phyloP scores from a whole-genome alignment of 1,284 basidiomycete genomes.

The Malassezia yamatoensis region DNA sequence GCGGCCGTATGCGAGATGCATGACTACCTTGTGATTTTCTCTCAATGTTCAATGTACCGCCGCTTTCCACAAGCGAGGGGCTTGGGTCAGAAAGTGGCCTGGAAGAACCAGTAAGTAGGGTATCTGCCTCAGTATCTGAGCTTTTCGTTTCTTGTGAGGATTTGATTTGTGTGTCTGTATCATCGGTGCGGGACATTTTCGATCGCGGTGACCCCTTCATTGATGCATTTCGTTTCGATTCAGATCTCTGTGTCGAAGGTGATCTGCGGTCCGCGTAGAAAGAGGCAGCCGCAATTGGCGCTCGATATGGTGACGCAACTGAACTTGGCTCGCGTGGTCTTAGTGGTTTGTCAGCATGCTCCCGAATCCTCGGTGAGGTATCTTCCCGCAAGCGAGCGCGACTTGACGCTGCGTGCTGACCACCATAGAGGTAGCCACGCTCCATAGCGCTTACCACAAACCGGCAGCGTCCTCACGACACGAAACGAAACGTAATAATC shows the following conservation, averaged over 20 bases:
- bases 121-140: not conserved
- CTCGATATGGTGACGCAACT: conserved; percentile 10
- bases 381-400: not conserved
- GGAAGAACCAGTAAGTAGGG: not conserved
- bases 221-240: no score
- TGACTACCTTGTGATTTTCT: not conserved
- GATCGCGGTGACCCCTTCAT: no score
- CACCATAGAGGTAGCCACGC: conserved; percentile 7
- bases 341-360: conserved; percentile 4
- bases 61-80: no score
- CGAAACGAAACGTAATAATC: not conserved
- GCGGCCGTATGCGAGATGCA: not conserved
- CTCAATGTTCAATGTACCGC: no score
- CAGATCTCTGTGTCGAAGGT: not conserved
- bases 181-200: no score
- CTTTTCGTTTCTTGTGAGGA: not conserved
- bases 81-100: no score
- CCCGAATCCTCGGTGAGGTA: not conserved
- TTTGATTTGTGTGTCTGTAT: not conserved
- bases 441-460: conserved; percentile 3
- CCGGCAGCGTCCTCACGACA: no score
- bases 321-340: not conserved
- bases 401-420: not conserved
- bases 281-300: conserved; percentile 7
- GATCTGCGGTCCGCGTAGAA: conserved; percentile 3